These are phyloP conservation scores for Astragalus membranaceus DNA, from an alignment of 306 rosid genomes.

Conservation along the genomic window DNA sequence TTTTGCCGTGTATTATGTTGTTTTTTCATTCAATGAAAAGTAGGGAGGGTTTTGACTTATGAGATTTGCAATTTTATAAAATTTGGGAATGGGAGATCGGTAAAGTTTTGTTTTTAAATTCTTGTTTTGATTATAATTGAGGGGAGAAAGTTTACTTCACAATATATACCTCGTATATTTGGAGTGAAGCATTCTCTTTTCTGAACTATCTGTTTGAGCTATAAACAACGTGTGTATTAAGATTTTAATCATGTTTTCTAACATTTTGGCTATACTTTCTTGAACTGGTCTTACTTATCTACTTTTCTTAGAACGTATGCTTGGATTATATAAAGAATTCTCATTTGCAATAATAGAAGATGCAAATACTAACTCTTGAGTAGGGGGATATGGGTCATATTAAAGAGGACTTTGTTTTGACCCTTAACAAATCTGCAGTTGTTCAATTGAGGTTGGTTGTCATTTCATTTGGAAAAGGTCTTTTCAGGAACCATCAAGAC, in stretches of 20 bases:
- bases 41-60: neutral
- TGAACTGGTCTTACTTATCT: neutral
- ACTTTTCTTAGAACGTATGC: neutral
- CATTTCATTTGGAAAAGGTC: too few species aligned
- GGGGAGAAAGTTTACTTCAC: neutral
- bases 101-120: neutral
- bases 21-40: neutral
- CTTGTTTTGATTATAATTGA: neutral
- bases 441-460: neutral
- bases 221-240: neutral
- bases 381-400: neutral
- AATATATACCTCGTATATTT: neutral
- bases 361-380: neutral
- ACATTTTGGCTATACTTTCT: neutral
- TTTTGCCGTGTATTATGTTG: constrained; percentile 2
- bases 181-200: neutral
- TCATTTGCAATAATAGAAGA: neutral
- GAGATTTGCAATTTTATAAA: neutral
- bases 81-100: neutral
- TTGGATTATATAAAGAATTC: neutral
- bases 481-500: too few species aligned
- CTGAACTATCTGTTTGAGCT: neutral
- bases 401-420: neutral
- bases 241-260: neutral
- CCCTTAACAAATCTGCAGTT: neutral